Evolutionary conservation across 768 basidiomycete species (phyloP), one percentile per base, ranked within the genome.

Genomic region (Macrolepiota albuminosa): DNA sequence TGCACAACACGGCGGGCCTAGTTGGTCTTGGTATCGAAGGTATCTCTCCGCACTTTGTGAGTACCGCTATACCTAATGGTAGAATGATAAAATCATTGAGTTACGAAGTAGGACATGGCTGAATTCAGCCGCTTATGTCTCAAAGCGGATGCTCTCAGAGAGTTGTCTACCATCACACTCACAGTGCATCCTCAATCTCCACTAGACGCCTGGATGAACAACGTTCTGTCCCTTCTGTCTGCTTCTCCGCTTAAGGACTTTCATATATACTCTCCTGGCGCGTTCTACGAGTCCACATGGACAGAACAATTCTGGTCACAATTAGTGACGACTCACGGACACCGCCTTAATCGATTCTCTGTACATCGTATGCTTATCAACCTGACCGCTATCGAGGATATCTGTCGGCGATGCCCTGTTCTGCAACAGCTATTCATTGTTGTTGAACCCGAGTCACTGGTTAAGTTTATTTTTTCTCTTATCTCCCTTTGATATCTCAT

Each of bases 341-440:
- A 67, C 16, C 77, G 78, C 16, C 75, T 93, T 6, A 74, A 67
- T 31, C 75, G 79, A 11, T 81, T 92, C 62, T 86, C 85, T 13
- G 78, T 90, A 2, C 83, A 90, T 65, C 77, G 87, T 31, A 84
- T 88, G 77, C 72, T 77, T 4, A 78, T 91, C 57, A 74, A 76
- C 63, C 67, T 84, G 24, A 70, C 71, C 11, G 75, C 79, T 0
- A 73, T 93, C 36, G 68, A 72, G 21, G 72, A 77, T 33, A 79
- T 93, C 9, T 91, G 89, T 63, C 60, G 64, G 10, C 70, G 76
- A 18, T 90, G 89, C 59, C 58, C 71, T 0, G 70, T 67, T 7
- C 76, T 93, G 9, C 79, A 87, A 62, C 79, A 89, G 62, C 69
- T 93, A 6, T 91, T 89, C 65, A 70, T 91, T 14, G 82, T 84